Evolutionary conservation across 305 asterid genomes (phyloP).

Genomic region (Fraxinus angustifolia): DNA sequence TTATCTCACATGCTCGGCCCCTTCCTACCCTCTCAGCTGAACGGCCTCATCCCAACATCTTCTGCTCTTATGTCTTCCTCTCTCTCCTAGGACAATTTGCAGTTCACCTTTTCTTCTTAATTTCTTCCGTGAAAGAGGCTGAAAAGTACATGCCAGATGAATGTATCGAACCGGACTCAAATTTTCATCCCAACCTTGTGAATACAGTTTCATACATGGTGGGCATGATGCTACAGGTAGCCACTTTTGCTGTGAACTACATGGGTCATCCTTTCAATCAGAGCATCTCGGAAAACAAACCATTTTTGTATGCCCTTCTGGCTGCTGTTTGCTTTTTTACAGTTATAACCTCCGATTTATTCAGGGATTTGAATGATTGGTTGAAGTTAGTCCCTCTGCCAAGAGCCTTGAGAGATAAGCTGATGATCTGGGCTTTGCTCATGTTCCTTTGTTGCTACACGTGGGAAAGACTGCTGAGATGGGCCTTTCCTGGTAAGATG

Average conservation of each 20-base stretch:
- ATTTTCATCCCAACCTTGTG: slow-evolving; percentile 89
- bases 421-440: slow-evolving; percentile 73
- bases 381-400: slow-evolving; percentile 85
- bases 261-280: slow-evolving; percentile 99
- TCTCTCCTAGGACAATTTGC: slow-evolving; percentile 91
- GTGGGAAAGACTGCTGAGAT: slow-evolving; percentile 84
- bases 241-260: slow-evolving; percentile 96
- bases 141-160: slow-evolving; percentile 94
- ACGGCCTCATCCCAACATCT: slow-evolving; percentile 93
- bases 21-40: slow-evolving; percentile 81
- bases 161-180: slow-evolving; percentile 92
- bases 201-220: slow-evolving; percentile 98
- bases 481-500: slow-evolving; percentile 96
- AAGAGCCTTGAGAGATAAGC: slow-evolving; percentile 65
- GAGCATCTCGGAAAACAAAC: slow-evolving; percentile 82
- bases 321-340: slow-evolving; percentile 79
- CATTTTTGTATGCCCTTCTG: slow-evolving; percentile 61
- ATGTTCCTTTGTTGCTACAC: slow-evolving; percentile 63
- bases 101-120: slow-evolving; percentile 70
- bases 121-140: slow-evolving; percentile 84
- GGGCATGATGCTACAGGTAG: slow-evolving; percentile 95
- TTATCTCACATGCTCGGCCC: slow-evolving; percentile 93
- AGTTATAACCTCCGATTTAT: slow-evolving; percentile 71
- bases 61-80: slow-evolving; percentile 83
- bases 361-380: slow-evolving; percentile 84